Evolutionary conservation across 1,139 yeast species (phyloP).

Genomic region (Suhomyces terraborum): DNA sequence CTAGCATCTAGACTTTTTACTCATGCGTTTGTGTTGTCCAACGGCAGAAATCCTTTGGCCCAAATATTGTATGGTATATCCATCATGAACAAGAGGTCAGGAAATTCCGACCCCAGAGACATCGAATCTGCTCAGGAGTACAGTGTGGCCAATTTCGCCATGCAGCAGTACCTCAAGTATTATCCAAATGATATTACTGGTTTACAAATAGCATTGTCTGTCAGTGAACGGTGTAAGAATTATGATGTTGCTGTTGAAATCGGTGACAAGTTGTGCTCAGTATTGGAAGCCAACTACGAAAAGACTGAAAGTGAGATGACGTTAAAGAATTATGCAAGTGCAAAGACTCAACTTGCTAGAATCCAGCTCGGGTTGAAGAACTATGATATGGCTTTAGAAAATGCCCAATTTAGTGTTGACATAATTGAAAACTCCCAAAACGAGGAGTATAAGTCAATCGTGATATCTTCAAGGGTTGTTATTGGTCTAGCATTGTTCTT

Average conservation of each 20-base stretch:
- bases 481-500: conserved; percentile 73
- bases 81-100: conserved; percentile 47
- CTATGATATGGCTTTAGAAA: conserved; percentile 60
- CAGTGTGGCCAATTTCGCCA: conserved; percentile 68
- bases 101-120: conserved; percentile 49
- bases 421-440: conserved; percentile 35
- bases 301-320: conserved; percentile 50
- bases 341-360: conserved; percentile 73
- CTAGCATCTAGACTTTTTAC: conserved; percentile 62
- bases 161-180: conserved; percentile 69
- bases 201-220: conserved; percentile 54
- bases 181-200: conserved; percentile 68
- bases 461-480: conserved; percentile 65
- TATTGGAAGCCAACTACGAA: conserved; percentile 64
- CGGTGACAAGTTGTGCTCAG: conserved; percentile 46
- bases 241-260: conserved; percentile 55
- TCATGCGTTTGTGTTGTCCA: conserved; percentile 76
- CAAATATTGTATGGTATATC: conserved; percentile 72
- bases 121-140: conserved; percentile 64
- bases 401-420: conserved; percentile 59
- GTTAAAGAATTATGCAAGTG: conserved; percentile 54
- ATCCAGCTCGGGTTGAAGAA: conserved; percentile 60
- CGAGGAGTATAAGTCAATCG: conserved; percentile 17
- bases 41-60: conserved; percentile 70
- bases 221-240: conserved; percentile 73